Evolutionary conservation across 116 monocot genomes (phyloP).

Genomic region (Iris pallida): DNA sequence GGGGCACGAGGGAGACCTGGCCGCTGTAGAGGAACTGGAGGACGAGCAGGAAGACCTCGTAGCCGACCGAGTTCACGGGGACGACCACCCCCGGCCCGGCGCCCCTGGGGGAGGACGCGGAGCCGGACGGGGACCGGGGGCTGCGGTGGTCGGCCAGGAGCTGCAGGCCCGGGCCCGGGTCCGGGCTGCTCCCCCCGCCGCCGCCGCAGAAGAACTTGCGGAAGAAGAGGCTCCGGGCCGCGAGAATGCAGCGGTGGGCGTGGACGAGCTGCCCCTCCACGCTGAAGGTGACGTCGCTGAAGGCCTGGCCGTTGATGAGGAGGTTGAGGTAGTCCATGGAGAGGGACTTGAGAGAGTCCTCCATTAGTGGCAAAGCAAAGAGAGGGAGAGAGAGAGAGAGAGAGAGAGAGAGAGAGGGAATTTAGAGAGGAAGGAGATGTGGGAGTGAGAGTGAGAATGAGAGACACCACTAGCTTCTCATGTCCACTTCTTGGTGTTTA

Average conservation of each 20-base stretch:
- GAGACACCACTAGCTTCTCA: too few species aligned
- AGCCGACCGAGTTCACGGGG: slow-evolving; percentile 33
- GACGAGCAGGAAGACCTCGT: slow-evolving; percentile 46
- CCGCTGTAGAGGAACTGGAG: slow-evolving; percentile 99
- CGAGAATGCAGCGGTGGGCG: slow-evolving; percentile 36
- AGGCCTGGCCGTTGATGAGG: slow-evolving; percentile 33
- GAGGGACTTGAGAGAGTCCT: slow-evolving; percentile 22
- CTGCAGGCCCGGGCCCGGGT: neutral
- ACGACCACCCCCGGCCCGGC: slow-evolving; percentile 15
- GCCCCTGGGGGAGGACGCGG: neutral
- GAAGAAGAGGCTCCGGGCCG: slow-evolving; percentile 29
- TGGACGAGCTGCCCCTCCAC: slow-evolving; percentile 26
- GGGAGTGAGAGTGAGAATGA: too few species aligned
- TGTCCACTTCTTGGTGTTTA: too few species aligned
- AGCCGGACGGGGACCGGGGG: neutral
- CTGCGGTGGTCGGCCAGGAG: neutral
- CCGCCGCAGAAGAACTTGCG: slow-evolving; percentile 25
- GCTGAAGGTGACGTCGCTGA: slow-evolving; percentile 29
- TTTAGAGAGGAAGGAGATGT: too few species aligned
- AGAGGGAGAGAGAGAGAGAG: too few species aligned
- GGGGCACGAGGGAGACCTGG: slow-evolving; percentile 73
- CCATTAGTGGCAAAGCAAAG: neutral
- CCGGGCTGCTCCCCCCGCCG: neutral
- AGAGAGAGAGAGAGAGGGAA: too few species aligned
- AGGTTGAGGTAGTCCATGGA: slow-evolving; percentile 37